A percentile compares a stretch with the other conserved stretches of the same genome.
These are phyloP conservation scores for Brassica napus DNA, from an alignment of 345 rosid species.

Conservation along the genomic window DNA sequence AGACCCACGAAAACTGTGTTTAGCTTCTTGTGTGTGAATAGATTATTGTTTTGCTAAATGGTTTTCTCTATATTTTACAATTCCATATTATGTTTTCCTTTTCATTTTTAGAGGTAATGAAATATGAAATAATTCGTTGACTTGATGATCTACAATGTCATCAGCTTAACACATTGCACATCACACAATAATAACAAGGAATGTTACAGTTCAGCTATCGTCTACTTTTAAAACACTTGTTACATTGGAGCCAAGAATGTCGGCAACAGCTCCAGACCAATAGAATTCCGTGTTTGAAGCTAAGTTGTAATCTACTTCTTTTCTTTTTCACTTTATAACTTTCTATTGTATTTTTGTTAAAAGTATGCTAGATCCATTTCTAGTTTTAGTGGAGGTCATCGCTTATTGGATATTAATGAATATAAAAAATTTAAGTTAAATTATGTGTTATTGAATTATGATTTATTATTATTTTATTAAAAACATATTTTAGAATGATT, in stretches of 20 bases:
- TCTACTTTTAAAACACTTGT: neutral
- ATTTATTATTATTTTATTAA: too few species aligned
- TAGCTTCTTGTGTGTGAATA: neutral
- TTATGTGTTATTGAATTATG: neutral
- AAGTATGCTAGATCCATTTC: neutral
- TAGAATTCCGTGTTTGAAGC: neutral
- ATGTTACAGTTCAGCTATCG: neutral
- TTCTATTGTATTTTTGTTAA: neutral
- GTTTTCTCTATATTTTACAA: neutral
- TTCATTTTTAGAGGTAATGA: neutral
- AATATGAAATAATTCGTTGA: neutral
- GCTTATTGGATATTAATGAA: neutral
- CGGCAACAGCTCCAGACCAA: neutral
- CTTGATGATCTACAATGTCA: neutral
- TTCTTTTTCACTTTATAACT: neutral
- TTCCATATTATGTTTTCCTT: neutral
- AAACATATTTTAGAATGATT: neutral
- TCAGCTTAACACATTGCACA: neutral
- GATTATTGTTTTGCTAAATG: neutral
- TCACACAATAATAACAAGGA: neutral
- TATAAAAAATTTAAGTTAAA: neutral
- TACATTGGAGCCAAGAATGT: neutral
- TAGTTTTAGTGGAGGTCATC: neutral
- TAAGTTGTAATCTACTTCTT: neutral
- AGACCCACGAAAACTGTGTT: neutral